phyloP scores from a whole-genome alignment of 768 basidiomycete genomes.

The Tremella mesenterica region DNA sequence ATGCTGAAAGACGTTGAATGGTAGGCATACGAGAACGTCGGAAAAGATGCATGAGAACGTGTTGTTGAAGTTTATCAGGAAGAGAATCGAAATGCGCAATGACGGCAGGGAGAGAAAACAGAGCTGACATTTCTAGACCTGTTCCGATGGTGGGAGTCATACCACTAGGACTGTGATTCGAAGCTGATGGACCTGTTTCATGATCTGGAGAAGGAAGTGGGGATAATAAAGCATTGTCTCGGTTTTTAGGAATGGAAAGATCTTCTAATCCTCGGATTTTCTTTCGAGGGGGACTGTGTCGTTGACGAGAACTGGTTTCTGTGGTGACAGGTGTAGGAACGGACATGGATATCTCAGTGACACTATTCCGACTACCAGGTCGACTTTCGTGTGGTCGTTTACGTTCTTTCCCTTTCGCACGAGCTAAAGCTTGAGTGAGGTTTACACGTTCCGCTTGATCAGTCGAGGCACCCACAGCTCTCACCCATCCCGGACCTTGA shows the following conservation, averaged over 20 bases:
- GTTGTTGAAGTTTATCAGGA: slow-evolving; percentile 77
- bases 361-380: slow-evolving; percentile 3
- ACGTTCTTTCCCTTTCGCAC: slow-evolving; percentile 22
- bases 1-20: slow-evolving; percentile 75
- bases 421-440: slow-evolving; percentile 16
- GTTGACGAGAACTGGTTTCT: slow-evolving; percentile 1
- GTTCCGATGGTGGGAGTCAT: slow-evolving; percentile 21
- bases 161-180: neutral
- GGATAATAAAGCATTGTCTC: slow-evolving; percentile 12
- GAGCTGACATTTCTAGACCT: slow-evolving; percentile 56
- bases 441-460: slow-evolving; percentile 4
- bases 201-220: slow-evolving; percentile 27
- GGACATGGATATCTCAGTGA: neutral
- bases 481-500: slow-evolving; percentile 10
- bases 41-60: slow-evolving; percentile 82
- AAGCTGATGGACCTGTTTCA: slow-evolving; percentile 10
- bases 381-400: slow-evolving; percentile 21
- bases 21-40: slow-evolving; percentile 87
- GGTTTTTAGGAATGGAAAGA: slow-evolving; percentile 12
- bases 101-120: slow-evolving; percentile 75
- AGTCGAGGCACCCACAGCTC: neutral
- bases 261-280: slow-evolving; percentile 23
- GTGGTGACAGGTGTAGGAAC: slow-evolving; percentile 9
- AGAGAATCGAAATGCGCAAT: slow-evolving; percentile 70
- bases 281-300: slow-evolving; percentile 32